phyloP scores from a whole-genome alignment of 2,329 filamentous ascomycete genomes.

The Fusarium euwallaceae region DNA sequence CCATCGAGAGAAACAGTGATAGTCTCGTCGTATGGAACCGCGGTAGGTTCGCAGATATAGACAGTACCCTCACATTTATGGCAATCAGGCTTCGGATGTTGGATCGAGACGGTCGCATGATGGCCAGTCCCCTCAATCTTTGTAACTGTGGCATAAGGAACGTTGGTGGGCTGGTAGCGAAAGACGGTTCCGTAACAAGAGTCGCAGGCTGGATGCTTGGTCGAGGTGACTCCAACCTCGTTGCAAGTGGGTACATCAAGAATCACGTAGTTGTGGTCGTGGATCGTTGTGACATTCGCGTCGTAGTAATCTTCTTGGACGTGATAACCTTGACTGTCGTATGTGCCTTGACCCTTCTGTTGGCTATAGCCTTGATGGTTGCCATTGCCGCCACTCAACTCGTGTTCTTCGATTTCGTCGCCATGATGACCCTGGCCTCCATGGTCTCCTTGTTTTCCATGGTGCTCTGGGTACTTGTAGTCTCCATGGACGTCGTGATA shows the following conservation, averaged over 20 bases:
- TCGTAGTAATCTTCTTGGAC: not conserved
- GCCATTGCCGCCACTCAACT: not conserved
- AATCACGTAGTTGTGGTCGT: conserved; percentile 26
- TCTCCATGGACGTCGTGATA: not conserved
- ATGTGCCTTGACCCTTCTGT: not conserved
- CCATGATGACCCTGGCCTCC: not conserved
- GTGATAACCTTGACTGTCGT: not conserved
- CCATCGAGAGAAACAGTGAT: conserved; percentile 3
- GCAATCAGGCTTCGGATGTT: conserved; percentile 36
- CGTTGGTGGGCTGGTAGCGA: conserved; percentile 43
- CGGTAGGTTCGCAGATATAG: conserved; percentile 43
- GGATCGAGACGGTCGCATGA: conserved; percentile 38
- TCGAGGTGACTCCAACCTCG: conserved; percentile 34
- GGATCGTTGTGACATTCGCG: not conserved
- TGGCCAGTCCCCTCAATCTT: conserved; percentile 16
- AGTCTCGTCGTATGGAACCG: not conserved
- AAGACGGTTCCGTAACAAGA: conserved; percentile 44
- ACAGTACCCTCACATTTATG: conserved; percentile 42
- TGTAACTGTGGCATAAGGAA: conserved; percentile 43
- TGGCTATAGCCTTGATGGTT: not conserved
- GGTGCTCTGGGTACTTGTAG: not conserved
- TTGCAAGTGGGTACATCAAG: conserved; percentile 43
- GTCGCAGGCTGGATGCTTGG: conserved; percentile 36
- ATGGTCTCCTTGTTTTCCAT: not conserved
- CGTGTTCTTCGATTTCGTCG: not conserved